These are phyloP conservation scores for Boletus subparvulus DNA, from an alignment of 768 basidiomycete species.

Conservation along the genomic window DNA sequence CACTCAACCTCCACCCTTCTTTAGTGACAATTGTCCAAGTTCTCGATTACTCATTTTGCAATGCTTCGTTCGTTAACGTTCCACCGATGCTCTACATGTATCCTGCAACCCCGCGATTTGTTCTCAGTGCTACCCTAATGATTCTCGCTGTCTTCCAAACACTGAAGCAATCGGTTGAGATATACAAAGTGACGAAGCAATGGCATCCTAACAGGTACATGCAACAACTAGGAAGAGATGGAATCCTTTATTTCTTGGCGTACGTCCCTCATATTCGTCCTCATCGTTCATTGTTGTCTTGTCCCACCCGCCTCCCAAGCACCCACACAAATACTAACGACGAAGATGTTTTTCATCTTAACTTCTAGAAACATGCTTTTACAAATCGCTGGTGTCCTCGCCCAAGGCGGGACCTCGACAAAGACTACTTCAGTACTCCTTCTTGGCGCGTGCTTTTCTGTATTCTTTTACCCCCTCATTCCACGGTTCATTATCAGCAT, in stretches of 20 bases:
- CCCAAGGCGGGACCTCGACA: not conserved
- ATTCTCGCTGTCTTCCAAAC: not conserved
- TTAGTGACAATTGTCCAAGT: not conserved
- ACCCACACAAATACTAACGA: too few species aligned
- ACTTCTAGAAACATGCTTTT: not conserved
- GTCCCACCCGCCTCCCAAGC: too few species aligned
- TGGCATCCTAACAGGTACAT: constrained; percentile 13
- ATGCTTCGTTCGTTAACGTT: not conserved
- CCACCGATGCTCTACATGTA: not conserved
- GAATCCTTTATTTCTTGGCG: constrained; percentile 10
- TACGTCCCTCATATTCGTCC: not conserved
- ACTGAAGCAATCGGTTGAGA: not conserved
- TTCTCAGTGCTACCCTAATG: not conserved
- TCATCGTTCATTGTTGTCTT: too few species aligned
- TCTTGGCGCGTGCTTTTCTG: not conserved
- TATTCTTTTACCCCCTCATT: not conserved
- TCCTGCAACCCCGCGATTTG: not conserved
- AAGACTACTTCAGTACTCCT: not conserved
- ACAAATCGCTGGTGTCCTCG: not conserved
- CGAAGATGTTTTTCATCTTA: too few species aligned
- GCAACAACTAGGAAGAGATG: constrained; percentile 2
- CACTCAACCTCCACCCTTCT: not conserved
- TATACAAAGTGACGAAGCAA: constrained; percentile 3
- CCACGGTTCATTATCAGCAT: constrained; percentile 11
- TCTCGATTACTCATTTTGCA: not conserved